phyloP scores from a whole-genome alignment of 2,329 filamentous ascomycete genomes.

The Nothophoma quercina region DNA sequence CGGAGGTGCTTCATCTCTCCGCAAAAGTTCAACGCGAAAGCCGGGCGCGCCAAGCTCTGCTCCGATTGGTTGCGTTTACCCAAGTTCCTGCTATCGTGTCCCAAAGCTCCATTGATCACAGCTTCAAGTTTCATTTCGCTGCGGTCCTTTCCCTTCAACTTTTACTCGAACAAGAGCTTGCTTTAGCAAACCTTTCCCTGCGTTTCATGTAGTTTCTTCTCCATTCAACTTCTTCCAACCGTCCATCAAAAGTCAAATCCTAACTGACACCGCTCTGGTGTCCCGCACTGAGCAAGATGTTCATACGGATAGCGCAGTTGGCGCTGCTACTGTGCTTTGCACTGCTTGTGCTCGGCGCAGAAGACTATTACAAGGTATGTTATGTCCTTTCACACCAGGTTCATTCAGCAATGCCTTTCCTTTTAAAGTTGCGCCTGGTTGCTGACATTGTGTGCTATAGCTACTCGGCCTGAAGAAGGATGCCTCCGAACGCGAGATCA shows the following conservation, averaged over 20 bases:
- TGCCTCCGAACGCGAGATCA: constrained; percentile 87
- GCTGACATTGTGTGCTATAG: constrained; percentile 56
- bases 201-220: constrained; percentile 16
- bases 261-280: constrained; percentile 21
- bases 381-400: not conserved
- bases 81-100: constrained; percentile 41
- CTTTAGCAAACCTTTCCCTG: constrained; percentile 22
- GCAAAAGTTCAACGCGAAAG: constrained; percentile 39
- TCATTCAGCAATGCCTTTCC: constrained; percentile 1
- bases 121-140: constrained; percentile 17
- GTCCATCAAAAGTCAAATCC: not conserved
- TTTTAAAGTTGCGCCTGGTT: not conserved
- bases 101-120: constrained; percentile 26
- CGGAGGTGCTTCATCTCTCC: constrained; percentile 20
- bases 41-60: constrained; percentile 33
- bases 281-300: constrained; percentile 45
- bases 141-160: constrained; percentile 20
- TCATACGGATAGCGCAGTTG: constrained; percentile 53
- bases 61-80: constrained; percentile 44
- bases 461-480: constrained; percentile 80
- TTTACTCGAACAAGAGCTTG: constrained; percentile 9
- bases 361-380: constrained; percentile 81
- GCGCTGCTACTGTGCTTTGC: constrained; percentile 53
- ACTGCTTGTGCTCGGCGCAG: constrained; percentile 55
- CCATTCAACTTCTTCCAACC: not conserved